Evolutionary conservation across 371 early-diverging fungal genomes (phyloP).

Genomic region (Rhizomucor pusillus): DNA sequence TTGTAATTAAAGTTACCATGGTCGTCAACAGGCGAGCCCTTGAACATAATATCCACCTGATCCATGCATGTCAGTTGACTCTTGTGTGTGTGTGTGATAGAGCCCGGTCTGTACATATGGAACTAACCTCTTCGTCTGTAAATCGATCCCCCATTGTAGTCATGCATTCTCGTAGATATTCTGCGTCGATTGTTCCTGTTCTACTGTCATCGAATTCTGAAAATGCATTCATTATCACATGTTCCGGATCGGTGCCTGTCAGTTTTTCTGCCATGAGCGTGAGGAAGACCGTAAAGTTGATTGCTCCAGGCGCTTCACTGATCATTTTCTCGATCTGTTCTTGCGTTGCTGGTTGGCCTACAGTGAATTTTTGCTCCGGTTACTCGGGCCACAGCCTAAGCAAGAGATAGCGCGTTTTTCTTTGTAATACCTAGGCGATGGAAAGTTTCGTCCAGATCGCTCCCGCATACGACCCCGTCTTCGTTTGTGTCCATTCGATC

Average conservation of each 20-base stretch:
- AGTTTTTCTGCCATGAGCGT: conserved; percentile 94
- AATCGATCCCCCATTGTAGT: conserved; percentile 90
- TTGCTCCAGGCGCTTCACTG: conserved; percentile 79
- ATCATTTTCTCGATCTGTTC: conserved; percentile 92
- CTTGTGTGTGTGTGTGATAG: background rate
- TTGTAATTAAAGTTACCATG: conserved; percentile 86
- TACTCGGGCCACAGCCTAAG: background rate
- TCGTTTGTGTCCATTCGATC: conserved; percentile 89
- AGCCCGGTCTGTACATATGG: background rate
- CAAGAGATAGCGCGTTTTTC: background rate
- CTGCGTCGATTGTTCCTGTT: conserved; percentile 81
- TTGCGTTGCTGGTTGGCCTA: conserved; percentile 80
- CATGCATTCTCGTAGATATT: conserved; percentile 80
- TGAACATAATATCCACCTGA: conserved; percentile 92
- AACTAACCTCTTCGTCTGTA: conserved; percentile 81
- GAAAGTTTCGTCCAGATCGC: conserved; percentile 87
- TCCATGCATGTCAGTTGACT: background rate
- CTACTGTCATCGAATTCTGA: conserved; percentile 84
- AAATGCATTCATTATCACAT: conserved; percentile 84
- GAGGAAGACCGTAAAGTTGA: conserved; percentile 93
- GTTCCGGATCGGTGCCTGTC: conserved; percentile 85
- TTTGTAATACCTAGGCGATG: conserved; percentile 31
- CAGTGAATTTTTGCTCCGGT: background rate
- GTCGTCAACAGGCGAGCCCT: conserved; percentile 81
- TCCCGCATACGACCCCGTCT: conserved; percentile 82